A percentile compares a stretch with the other conserved stretches of the same genome.
phyloP scores from a whole-genome alignment of 176 grass and related monocot species.

The Hordeum vulgare region DNA sequence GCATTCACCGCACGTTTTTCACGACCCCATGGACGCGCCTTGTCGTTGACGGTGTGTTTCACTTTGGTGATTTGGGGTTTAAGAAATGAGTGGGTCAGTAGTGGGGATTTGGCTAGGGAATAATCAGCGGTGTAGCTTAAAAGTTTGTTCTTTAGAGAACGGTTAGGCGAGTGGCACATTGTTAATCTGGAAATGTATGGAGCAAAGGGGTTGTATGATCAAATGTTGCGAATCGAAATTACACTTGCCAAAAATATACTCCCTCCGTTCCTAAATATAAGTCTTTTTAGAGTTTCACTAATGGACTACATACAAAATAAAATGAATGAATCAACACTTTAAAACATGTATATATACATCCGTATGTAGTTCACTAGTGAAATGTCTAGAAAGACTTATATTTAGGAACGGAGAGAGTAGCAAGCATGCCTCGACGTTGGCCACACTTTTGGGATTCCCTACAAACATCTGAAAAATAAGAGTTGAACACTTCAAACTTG shows the following conservation, averaged over 20 bases:
- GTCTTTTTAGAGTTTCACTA: too few relatives aligned
- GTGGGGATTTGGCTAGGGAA: not conserved
- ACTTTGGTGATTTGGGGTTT: not conserved
- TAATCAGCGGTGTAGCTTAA: constrained; percentile 11
- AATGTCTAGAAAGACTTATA: too few relatives aligned
- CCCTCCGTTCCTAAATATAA: too few relatives aligned
- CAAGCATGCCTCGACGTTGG: too few relatives aligned
- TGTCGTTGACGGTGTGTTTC: not conserved
- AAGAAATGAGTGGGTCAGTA: not conserved
- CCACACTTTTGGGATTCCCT: too few relatives aligned
- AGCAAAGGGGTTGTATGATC: not conserved
- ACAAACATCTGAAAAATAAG: too few relatives aligned
- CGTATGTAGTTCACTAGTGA: too few relatives aligned
- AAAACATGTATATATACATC: too few relatives aligned
- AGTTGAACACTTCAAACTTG: too few relatives aligned
- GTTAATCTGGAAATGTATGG: not conserved
- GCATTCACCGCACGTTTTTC: constrained; percentile 5
- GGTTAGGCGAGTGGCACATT: not conserved
- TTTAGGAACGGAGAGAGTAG: too few relatives aligned
- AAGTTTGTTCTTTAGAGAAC: not conserved
- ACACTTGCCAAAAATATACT: not conserved
- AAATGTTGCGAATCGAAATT: not conserved
- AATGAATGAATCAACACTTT: too few relatives aligned
- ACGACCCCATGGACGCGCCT: not conserved
- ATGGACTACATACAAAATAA: too few relatives aligned